A percentile compares a stretch with the other conserved stretches of the same genome.
Conservation (phyloP, 1,139 yeast genomes). For the Protomyces macrosporus region DNA sequence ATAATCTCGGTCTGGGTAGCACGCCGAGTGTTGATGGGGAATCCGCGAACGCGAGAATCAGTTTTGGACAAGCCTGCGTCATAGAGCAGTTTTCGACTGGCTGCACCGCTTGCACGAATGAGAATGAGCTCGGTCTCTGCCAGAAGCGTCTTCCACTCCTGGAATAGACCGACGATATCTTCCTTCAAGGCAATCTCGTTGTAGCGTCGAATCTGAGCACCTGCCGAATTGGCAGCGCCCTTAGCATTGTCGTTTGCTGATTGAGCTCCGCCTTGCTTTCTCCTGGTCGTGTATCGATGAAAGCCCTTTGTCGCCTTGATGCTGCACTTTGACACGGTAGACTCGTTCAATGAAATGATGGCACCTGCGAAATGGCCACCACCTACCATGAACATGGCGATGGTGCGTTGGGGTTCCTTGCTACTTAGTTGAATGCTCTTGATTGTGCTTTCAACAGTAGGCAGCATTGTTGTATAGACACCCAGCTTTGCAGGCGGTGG, state of each 20-base stretch:
- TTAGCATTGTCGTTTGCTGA: conserved; percentile 84
- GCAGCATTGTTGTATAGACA: conserved; percentile 10
- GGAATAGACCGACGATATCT: conserved; percentile 66
- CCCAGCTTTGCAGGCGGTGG: conserved; percentile 9
- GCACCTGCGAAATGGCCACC: conserved; percentile 99
- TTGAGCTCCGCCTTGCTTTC: conserved; percentile 97
- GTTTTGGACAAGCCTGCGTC: conserved; percentile 46
- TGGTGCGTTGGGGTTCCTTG: not conserved
- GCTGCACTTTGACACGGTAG: conserved; percentile 3
- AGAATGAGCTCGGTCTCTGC: conserved; percentile 63
- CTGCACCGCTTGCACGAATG: conserved; percentile 74
- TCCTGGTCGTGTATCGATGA: conserved; percentile 91
- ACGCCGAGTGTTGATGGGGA: conserved; percentile 86
- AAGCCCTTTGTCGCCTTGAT: conserved; percentile 72
- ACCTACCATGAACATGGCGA: conserved; percentile 83
- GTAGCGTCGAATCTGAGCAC: conserved; percentile 80
- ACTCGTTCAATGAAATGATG: conserved; percentile 49
- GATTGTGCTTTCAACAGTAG: not conserved
- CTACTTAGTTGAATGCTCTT: not conserved
- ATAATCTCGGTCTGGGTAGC: conserved; percentile 80
- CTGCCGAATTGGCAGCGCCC: conserved; percentile 96
- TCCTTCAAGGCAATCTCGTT: conserved; percentile 77
- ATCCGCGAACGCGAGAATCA: conserved; percentile 57
- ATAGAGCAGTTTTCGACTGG: conserved; percentile 59
- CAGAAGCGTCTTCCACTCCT: conserved; percentile 58